Conservation (phyloP, 2,329 filamentous ascomycete species). For the Dothideomycetidae sp. region DNA sequence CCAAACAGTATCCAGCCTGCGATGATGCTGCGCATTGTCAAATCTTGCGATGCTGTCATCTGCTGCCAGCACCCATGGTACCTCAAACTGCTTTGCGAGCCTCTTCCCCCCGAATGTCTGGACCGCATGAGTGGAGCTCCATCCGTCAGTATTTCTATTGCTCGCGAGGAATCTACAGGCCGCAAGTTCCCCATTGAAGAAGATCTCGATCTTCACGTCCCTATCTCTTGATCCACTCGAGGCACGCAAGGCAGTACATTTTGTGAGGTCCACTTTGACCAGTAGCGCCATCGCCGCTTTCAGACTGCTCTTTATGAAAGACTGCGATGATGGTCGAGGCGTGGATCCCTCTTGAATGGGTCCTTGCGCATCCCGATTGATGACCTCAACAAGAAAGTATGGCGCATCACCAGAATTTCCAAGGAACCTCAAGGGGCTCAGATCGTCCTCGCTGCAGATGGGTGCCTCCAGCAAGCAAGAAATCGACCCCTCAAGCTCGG, state of each 20-base stretch:
- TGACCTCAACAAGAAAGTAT: conserved; percentile 21
- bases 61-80: conserved; percentile 30
- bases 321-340: neutral
- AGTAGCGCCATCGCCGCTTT: conserved; percentile 2
- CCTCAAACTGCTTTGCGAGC: conserved; percentile 27
- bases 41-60: conserved; percentile 13
- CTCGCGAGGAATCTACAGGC: conserved; percentile 19
- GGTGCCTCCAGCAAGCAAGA: conserved; percentile 14
- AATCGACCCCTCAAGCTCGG: conserved; percentile 11
- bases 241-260: neutral
- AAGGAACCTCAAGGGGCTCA: conserved; percentile 19
- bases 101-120: conserved; percentile 26
- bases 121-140: conserved; percentile 10
- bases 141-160: conserved; percentile 9
- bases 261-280: conserved; percentile 10
- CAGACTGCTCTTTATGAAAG: neutral
- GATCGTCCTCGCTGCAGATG: conserved; percentile 10
- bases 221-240: conserved; percentile 10
- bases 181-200: conserved; percentile 32
- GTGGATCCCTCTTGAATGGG: too few relatives aligned
- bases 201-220: conserved; percentile 34
- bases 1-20: conserved; percentile 23
- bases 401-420: conserved; percentile 20
- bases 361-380: neutral
- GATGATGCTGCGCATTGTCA: conserved; percentile 5